Evolutionary conservation across 192 early-diverging fungal genomes (phyloP), one percentile per base, ranked within the genome.

Genomic region (Coemansia sp.): DNA sequence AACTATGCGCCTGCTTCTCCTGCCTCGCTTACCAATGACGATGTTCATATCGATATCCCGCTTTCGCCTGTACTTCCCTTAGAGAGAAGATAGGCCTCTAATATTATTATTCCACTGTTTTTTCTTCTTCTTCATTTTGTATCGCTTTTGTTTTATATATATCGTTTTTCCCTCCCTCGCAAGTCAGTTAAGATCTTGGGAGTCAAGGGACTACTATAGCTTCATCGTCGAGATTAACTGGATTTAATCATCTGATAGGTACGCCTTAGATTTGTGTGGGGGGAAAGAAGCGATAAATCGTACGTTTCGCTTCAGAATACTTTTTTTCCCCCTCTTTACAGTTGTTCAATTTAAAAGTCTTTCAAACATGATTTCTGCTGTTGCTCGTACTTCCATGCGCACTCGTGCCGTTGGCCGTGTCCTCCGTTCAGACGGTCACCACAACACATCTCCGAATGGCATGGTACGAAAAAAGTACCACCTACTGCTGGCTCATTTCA

Each of bases 311-410:
- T 53, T 47, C 20, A 69, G 27, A 24, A 50, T 43, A 15, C 8
- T 60, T 46, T 38, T 64, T 20, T 39, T 41, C 40, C 31, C 68
- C 31, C 39, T 72, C 31, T 52, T 31, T 64, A 44, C 49, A 22
- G 65, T 40, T 70, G 38, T 61, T 40, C 20, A 80, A 66, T 69
- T 63, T 53, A 36, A 63, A 20, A 34, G 3, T 39, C 22, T 27
- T 27, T 49, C 29, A 43, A 71, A 55, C 33, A 84, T 84, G 82
- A 66, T 84, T 41, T 77, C 78, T 69, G 71, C 74, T 34, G 71
- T 74, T 57, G 82, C 74, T 34, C 82, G 82, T 38, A 84, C 82
- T 12, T 84, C 82, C 34, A 75, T 84, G 77, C 82, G 82, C 78
- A 31, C 82, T 24, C 76, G 82, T 57, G 77, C 74, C 24, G 64